Conservation (phyloP, 2,329 filamentous ascomycete genomes). For the Calonectria hongkongensis region DNA sequence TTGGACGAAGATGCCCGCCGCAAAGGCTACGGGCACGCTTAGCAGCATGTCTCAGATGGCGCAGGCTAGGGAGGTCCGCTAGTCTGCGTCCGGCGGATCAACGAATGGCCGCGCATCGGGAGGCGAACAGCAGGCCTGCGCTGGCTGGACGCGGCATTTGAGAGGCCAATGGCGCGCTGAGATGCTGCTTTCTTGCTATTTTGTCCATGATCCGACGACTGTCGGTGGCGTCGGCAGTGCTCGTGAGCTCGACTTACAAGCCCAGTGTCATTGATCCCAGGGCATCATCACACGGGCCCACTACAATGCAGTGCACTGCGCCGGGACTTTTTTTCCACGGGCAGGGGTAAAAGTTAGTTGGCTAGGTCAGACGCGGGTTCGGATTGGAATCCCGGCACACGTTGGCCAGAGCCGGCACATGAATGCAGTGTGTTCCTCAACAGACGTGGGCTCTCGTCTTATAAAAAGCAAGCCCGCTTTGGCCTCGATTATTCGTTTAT, state of each 20-base stretch:
- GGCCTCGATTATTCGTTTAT: background rate
- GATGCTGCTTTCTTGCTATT: background rate
- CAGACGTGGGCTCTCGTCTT: no score
- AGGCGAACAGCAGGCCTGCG: background rate
- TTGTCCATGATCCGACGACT: background rate
- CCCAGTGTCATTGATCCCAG: background rate
- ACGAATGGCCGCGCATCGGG: background rate
- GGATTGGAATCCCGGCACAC: no score
- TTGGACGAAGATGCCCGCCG: background rate
- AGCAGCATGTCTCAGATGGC: conserved; percentile 16
- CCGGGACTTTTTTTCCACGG: no score
- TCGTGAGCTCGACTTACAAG: background rate
- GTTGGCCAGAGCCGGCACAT: no score
- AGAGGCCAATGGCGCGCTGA: background rate
- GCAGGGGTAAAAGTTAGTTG: no score
- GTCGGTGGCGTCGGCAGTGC: background rate
- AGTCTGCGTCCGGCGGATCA: conserved; percentile 24
- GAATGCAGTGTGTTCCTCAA: no score
- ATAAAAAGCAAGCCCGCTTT: conserved; percentile 1
- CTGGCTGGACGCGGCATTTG: background rate
- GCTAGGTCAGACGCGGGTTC: no score
- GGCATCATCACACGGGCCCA: background rate
- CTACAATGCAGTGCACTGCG: background rate
- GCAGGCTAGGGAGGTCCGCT: conserved; percentile 12
- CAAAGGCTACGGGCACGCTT: conserved; percentile 10